Evolutionary conservation across 2,329 filamentous ascomycete genomes (phyloP), one percentile per base, ranked within the genome.

Genomic region (Colletotrichum theobromicola): DNA sequence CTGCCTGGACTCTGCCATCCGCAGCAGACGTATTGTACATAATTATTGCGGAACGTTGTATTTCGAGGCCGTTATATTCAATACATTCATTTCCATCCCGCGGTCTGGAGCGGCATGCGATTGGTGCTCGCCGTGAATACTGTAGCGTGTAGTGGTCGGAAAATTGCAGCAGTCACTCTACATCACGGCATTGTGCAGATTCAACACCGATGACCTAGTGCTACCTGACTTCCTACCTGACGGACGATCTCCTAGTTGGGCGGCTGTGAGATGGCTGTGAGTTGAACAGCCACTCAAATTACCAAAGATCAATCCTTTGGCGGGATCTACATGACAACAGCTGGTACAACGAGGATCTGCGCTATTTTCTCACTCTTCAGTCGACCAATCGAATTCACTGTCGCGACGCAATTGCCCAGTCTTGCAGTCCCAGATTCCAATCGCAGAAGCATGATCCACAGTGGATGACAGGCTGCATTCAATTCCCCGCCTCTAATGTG

Each of bases 151-250:
- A 50, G 42, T 21, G 42, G 21, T 46, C 0, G 7, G 10, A 13
- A 2, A 13, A 13, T 21, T 35, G 5, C 13, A 35, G 34, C 2
- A 35, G 13, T 7, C 2, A 3, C 13, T 2, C n/a, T 9, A 46
- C 2, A 46, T 46, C 18, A n/a, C 13, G 18, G 1, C 1, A 46
- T 1, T 21, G 42, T 50, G n/a, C 0, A 21, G 21, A 21, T 50
- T 50, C n/a, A 21, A 21, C 0, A 50, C 1, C 12, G 0, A 0
- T 3, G 42, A 46, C 42, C 1, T 21, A n/a, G n/a, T 46, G 42
- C 2, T 21, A 13, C n/a, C n/a, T 0, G 42, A n/a, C 42, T 9
- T 46, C 18, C 2, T 21, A 13, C n/a, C n/a, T 0, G 42, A n/a
- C 42, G 2, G 10, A 1, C 1, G 42, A 21, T 50, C 13, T 13